Conservation (phyloP, 1,139 yeast species). For the Kodamaea derodonti region DNA sequence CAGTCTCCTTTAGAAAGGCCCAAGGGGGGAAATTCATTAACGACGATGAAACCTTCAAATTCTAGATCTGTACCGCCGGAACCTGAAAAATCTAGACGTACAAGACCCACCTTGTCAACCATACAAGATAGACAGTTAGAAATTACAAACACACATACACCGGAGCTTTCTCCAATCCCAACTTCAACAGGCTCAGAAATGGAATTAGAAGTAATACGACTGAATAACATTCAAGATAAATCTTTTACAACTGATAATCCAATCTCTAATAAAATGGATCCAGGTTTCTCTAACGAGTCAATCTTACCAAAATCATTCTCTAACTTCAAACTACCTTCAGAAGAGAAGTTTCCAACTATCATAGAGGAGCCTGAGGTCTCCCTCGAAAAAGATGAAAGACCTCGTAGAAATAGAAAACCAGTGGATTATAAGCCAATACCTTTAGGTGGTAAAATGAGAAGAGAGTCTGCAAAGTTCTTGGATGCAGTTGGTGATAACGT, state of each 20-base stretch:
- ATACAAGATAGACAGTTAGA: neutral
- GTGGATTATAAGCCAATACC: conserved; percentile 72
- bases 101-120: neutral
- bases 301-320: neutral
- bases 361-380: conserved; percentile 6
- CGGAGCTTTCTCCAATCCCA: neutral
- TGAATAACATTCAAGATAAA: neutral
- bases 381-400: conserved; percentile 11
- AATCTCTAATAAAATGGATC: neutral
- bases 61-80: neutral
- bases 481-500: conserved; percentile 47
- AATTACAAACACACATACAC: too few relatives aligned
- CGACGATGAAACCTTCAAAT: neutral
- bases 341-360: conserved; percentile 13
- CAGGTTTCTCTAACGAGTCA: neutral
- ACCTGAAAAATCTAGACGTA: neutral
- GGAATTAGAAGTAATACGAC: conserved; percentile 14
- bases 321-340: conserved; percentile 1
- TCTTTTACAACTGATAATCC: neutral
- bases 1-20: conserved; percentile 2
- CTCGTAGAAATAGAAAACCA: conserved; percentile 40
- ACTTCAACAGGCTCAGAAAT: conserved; percentile 13
- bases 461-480: conserved; percentile 57
- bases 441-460: conserved; percentile 63
- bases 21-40: neutral